phyloP scores from a whole-genome alignment of 2,329 filamentous ascomycete species.

The Diaporthe humulicola region DNA sequence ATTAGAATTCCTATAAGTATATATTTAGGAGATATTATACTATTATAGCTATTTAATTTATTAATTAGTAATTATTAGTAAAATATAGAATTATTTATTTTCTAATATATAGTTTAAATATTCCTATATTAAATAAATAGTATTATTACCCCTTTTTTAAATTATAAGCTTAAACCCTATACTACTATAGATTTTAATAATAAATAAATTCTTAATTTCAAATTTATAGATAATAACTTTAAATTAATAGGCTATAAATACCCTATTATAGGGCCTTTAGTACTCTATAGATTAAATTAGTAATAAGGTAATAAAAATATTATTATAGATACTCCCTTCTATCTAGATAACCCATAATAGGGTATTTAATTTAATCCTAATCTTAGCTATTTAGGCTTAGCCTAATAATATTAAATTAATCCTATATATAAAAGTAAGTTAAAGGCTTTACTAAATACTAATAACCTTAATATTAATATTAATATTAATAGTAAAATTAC shows the following conservation, averaged over 20 bases:
- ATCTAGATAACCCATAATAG: background rate
- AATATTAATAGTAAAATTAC: background rate
- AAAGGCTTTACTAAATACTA: background rate
- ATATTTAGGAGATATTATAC: background rate
- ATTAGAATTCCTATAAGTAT: background rate
- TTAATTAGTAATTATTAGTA: background rate
- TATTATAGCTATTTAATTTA: background rate
- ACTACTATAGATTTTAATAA: background rate
- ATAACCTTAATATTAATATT: background rate
- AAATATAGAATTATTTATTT: background rate
- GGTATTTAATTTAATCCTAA: background rate
- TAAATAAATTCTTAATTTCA: too few relatives aligned
- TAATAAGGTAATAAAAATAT: too few relatives aligned
- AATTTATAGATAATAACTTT: too few relatives aligned
- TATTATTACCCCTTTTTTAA: background rate
- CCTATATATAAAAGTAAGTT: background rate
- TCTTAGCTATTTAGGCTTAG: background rate
- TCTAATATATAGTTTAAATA: background rate
- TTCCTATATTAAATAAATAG: background rate
- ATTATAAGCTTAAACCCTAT: background rate
- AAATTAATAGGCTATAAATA: too few relatives aligned
- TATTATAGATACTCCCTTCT: too few relatives aligned
- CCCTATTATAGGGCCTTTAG: too few relatives aligned
- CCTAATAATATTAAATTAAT: background rate
- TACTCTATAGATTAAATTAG: too few relatives aligned